Percentiles rank a stretch among this genome's conserved stretches.
Conservation (phyloP, 495 filamentous ascomycete species). For the Tuber magnatum region DNA sequence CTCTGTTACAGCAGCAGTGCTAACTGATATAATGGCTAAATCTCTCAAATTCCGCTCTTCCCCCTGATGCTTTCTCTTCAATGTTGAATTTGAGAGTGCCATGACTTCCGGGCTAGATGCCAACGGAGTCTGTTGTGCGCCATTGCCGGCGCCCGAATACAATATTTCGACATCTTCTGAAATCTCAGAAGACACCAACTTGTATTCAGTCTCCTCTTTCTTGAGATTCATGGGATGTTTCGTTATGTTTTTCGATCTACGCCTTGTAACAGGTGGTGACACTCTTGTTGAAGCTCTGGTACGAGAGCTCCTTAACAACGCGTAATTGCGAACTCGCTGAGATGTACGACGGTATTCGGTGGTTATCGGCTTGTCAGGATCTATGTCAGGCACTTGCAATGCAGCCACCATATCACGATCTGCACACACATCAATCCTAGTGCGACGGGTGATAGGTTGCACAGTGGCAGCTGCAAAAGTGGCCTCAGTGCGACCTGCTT, state of each 20-base stretch:
- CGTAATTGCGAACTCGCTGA: neutral
- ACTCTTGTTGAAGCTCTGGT: neutral
- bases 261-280: neutral
- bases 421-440: conserved; percentile 17
- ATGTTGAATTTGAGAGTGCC: neutral
- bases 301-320: neutral
- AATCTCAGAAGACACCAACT: neutral
- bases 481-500: conserved; percentile 3
- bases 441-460: neutral
- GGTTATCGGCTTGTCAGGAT: neutral
- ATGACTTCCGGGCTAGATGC: neutral
- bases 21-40: neutral
- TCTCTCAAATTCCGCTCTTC: neutral
- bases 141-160: neutral
- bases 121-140: neutral
- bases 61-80: neutral
- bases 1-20: neutral
- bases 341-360: neutral
- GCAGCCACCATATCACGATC: conserved; percentile 14
- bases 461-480: neutral
- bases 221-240: neutral
- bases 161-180: neutral
- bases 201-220: conserved; percentile 1
- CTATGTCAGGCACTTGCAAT: conserved; percentile 13
- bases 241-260: neutral